phyloP scores from a whole-genome alignment of 2,329 filamentous ascomycete genomes.

The Mariannaea sp. region DNA sequence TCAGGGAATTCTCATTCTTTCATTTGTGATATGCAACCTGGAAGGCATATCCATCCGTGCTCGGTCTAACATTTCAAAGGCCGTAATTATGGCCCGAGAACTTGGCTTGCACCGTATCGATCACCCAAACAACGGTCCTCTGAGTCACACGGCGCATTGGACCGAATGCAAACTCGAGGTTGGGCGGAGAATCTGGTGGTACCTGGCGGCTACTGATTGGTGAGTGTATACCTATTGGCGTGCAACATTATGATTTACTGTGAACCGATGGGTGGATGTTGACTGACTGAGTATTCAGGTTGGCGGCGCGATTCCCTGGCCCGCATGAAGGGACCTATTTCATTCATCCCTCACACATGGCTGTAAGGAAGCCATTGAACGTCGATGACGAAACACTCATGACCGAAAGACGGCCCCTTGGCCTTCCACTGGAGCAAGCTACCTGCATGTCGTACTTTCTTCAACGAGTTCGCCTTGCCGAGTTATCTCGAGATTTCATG shows the following conservation, averaged over 20 bases:
- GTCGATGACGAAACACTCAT: conserved; percentile 46
- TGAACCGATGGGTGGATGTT: neutral
- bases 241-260: no score
- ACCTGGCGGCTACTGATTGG: conserved; percentile 49
- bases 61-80: conserved; percentile 3
- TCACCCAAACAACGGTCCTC: conserved; percentile 31
- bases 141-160: conserved; percentile 29
- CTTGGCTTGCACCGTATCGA: conserved; percentile 47
- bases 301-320: conserved; percentile 44
- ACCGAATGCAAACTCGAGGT: conserved; percentile 42
- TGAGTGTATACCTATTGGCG: conserved; percentile 27
- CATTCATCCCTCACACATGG: conserved; percentile 47
- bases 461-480: conserved; percentile 45
- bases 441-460: conserved; percentile 47
- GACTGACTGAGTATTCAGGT: conserved; percentile 32
- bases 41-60: conserved; percentile 23
- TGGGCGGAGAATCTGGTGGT: conserved; percentile 52
- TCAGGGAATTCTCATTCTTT: conserved; percentile 43
- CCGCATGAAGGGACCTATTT: conserved; percentile 44
- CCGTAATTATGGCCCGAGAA: conserved; percentile 12
- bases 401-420: conserved; percentile 36
- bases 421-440: conserved; percentile 38
- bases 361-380: conserved; percentile 46
- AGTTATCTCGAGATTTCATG: conserved; percentile 43
- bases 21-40: conserved; percentile 45